These are phyloP conservation scores for Lojkania enalia DNA, from an alignment of 2,329 filamentous ascomycete species.

Conservation along the genomic window DNA sequence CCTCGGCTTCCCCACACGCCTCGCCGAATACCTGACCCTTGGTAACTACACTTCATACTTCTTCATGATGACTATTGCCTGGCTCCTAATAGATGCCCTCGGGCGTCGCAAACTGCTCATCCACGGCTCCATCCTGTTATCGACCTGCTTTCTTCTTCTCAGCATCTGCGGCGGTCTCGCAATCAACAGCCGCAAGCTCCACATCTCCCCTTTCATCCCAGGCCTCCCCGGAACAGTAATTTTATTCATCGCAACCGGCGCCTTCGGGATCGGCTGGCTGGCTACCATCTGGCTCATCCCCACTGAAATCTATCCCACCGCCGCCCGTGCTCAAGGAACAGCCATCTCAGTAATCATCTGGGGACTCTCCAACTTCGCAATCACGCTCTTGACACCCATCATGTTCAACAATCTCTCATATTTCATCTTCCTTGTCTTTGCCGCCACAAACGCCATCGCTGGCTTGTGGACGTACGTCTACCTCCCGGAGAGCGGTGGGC, in stretches of 20 bases:
- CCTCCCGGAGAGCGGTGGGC: constrained; percentile 59
- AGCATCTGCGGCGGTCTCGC: constrained; percentile 57
- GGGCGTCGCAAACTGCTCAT: constrained; percentile 59
- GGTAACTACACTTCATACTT: constrained; percentile 66
- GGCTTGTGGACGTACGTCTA: constrained; percentile 59
- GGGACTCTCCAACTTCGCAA: constrained; percentile 61
- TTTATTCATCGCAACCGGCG: constrained; percentile 61
- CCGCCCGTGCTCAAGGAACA: constrained; percentile 58
- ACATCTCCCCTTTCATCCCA: constrained; percentile 47
- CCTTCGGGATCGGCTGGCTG: constrained; percentile 65
- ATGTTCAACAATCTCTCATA: constrained; percentile 64
- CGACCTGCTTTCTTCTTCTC: constrained; percentile 56
- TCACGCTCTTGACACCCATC: constrained; percentile 61
- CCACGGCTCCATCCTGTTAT: constrained; percentile 55
- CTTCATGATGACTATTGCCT: constrained; percentile 63
- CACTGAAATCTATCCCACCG: constrained; percentile 61
- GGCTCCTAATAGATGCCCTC: constrained; percentile 61
- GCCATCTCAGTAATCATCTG: constrained; percentile 60
- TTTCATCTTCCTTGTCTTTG: constrained; percentile 62
- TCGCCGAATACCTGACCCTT: constrained; percentile 61
- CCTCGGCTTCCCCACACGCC: constrained; percentile 57
- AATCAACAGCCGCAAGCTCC: constrained; percentile 42
- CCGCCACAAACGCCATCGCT: constrained; percentile 58
- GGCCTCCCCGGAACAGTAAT: constrained; percentile 57
- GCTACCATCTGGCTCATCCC: constrained; percentile 63